Evolutionary conservation across 306 rosid genomes (phyloP).

Genomic region (Quercus mongolica): DNA sequence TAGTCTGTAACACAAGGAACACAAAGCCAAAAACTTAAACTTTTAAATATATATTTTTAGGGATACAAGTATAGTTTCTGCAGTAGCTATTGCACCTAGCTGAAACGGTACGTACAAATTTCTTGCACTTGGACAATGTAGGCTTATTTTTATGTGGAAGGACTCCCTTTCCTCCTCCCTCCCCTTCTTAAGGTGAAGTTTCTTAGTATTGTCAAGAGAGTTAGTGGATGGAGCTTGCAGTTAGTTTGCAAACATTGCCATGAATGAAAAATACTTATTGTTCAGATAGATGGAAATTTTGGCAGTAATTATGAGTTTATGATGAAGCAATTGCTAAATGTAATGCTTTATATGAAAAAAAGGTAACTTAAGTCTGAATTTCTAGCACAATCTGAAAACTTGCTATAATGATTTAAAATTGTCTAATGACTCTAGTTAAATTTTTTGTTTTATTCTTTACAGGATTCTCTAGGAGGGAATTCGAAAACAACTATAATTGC

Average conservation of each 20-base stretch:
- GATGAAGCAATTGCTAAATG: not conserved
- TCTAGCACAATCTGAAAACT: not conserved
- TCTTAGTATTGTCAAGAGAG: not conserved
- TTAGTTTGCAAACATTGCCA: not conserved
- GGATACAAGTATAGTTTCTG: too few species aligned
- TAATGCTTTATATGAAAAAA: not conserved
- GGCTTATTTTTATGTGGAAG: not conserved
- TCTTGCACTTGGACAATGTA: not conserved
- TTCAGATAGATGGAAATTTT: not conserved
- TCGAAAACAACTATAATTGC: slow-evolving; percentile 89
- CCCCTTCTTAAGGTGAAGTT: not conserved
- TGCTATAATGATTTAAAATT: slow-evolving; percentile 3
- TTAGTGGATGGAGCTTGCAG: not conserved
- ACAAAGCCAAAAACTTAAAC: too few species aligned
- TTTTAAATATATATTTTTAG: too few species aligned
- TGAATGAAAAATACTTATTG: not conserved
- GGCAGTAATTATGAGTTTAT: not conserved
- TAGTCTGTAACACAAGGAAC: too few species aligned
- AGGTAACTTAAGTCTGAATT: not conserved
- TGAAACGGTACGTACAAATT: not conserved
- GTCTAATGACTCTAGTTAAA: slow-evolving; percentile 18
- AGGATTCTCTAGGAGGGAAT: slow-evolving; percentile 98
- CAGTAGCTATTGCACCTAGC: too few species aligned
- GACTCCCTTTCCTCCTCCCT: not conserved
- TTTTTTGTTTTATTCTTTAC: slow-evolving; percentile 33